Conservation (phyloP, 805 yeast species). For the Wickerhamiella bombiphila region DNA sequence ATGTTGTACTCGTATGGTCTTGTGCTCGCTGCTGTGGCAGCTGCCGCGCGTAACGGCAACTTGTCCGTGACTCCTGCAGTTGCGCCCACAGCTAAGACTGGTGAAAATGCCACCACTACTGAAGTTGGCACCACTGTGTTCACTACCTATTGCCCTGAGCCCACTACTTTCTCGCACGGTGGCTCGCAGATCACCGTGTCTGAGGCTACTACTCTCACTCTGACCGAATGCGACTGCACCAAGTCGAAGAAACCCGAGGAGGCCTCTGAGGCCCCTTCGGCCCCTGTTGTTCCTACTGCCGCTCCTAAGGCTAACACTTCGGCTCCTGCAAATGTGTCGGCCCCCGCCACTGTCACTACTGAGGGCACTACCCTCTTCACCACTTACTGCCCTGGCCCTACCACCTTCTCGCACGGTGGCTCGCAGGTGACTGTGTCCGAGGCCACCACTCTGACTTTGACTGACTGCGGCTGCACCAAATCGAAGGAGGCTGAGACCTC, state of each 20-base stretch:
- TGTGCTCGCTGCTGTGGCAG: not conserved
- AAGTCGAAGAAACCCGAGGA: slow-evolving; percentile 15
- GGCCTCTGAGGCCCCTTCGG: slow-evolving; percentile 3
- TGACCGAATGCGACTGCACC: slow-evolving; percentile 7
- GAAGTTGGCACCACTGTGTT: slow-evolving; percentile 5
- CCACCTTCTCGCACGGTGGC: slow-evolving; percentile 40
- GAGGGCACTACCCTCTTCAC: slow-evolving; percentile 30
- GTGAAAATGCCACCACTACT: not conserved
- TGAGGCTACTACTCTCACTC: slow-evolving; percentile 8
- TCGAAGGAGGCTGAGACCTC: no score
- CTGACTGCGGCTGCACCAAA: slow-evolving; percentile 71
- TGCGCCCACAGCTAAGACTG: not conserved
- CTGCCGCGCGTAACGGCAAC: not conserved
- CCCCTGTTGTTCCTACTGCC: slow-evolving; percentile 5
- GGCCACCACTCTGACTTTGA: slow-evolving; percentile 72
- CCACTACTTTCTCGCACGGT: slow-evolving; percentile 8
- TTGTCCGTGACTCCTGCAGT: not conserved
- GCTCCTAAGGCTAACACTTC: slow-evolving; percentile 2
- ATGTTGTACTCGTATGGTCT: not conserved
- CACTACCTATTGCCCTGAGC: slow-evolving; percentile 13
- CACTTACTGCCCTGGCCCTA: slow-evolving; percentile 66
- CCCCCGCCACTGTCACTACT: slow-evolving; percentile 22
- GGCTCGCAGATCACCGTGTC: slow-evolving; percentile 12
- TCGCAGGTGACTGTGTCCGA: slow-evolving; percentile 35
- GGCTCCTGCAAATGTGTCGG: not conserved